Conservation (phyloP, 441 rosid genomes). For the Sinapis alba region DNA sequence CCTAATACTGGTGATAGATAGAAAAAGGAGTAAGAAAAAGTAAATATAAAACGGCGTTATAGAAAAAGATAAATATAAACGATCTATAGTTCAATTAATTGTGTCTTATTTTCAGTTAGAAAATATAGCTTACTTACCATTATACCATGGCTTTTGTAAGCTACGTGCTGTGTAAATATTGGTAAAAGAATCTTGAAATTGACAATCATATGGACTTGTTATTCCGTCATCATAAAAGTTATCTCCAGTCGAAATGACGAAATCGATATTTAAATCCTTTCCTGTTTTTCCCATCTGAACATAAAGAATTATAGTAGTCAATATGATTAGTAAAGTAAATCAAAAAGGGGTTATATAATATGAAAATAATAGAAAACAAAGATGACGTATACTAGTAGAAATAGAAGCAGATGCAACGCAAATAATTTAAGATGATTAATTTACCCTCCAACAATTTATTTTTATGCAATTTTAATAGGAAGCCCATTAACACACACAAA, state of each 20-base stretch:
- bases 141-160: slow-evolving; percentile 75
- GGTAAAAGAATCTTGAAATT: slow-evolving; percentile 60
- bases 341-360: not conserved
- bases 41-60: not conserved
- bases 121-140: slow-evolving; percentile 39
- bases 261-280: slow-evolving; percentile 56
- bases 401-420: slow-evolving; percentile 20
- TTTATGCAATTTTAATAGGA: not conserved
- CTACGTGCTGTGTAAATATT: slow-evolving; percentile 61
- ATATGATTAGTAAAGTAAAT: not conserved
- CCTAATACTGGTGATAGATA: slow-evolving; percentile 59
- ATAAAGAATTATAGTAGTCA: not conserved
- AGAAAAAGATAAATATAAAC: not conserved
- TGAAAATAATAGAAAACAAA: not conserved
- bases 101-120: not conserved
- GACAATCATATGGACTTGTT: slow-evolving; percentile 54
- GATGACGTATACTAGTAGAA: not conserved
- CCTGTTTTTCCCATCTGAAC: slow-evolving; percentile 70
- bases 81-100: not conserved
- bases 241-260: slow-evolving; percentile 74
- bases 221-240: slow-evolving; percentile 75
- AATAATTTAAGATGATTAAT: not conserved
- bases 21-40: not conserved
- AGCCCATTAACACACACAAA: not conserved
- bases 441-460: not conserved